Evolutionary conservation across 2,329 filamentous ascomycete genomes (phyloP).

Genomic region (Trichothecium sympodiale): DNA sequence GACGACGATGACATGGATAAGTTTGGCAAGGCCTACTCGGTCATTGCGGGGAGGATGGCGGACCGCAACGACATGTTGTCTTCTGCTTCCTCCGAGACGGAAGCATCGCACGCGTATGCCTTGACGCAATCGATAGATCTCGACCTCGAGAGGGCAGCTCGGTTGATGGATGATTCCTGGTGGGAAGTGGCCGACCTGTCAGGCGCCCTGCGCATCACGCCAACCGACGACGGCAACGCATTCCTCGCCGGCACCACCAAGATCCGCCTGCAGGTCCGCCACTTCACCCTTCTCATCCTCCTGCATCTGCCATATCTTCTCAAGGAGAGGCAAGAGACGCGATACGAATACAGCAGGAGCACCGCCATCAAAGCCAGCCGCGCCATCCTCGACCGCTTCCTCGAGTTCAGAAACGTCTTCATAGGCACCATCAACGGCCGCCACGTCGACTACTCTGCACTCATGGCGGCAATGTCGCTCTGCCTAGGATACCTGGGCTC

Average conservation of each 20-base stretch:
- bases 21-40: slow-evolving; percentile 32
- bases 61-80: slow-evolving; percentile 27
- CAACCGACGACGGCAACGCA: slow-evolving; percentile 8
- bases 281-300: slow-evolving; percentile 38
- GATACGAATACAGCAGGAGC: slow-evolving; percentile 31
- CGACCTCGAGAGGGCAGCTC: slow-evolving; percentile 32
- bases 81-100: slow-evolving; percentile 7
- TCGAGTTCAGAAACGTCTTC: slow-evolving; percentile 26
- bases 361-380: slow-evolving; percentile 39
- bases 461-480: slow-evolving; percentile 39
- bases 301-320: slow-evolving; percentile 46
- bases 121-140: slow-evolving; percentile 32
- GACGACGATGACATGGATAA: slow-evolving; percentile 26
- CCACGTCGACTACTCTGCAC: slow-evolving; percentile 38
- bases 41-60: slow-evolving; percentile 31
- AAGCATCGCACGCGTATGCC: slow-evolving; percentile 21
- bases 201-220: slow-evolving; percentile 4
- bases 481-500: slow-evolving; percentile 37
- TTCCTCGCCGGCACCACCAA: slow-evolving; percentile 14
- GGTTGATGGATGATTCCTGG: slow-evolving; percentile 32
- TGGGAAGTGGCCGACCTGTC: slow-evolving; percentile 28
- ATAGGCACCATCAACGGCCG: slow-evolving; percentile 15
- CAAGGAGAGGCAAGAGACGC: slow-evolving; percentile 26
- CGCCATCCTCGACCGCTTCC: slow-evolving; percentile 35
- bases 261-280: slow-evolving; percentile 36